These are phyloP conservation scores for Copromyces sp. DNA, from an alignment of 495 filamentous ascomycete species.

Conservation along the genomic window DNA sequence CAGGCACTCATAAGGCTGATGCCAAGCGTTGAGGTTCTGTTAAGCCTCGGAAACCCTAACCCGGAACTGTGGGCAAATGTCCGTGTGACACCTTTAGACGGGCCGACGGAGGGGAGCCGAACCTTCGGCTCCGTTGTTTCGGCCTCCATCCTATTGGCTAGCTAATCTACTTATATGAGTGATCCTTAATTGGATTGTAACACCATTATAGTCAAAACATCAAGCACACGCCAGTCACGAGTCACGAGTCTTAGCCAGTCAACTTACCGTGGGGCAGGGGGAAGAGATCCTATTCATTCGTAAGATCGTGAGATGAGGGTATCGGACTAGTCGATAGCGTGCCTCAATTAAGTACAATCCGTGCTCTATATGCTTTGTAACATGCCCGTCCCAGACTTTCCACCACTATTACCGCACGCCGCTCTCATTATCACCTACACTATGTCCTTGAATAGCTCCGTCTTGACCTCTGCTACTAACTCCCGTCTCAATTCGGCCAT, in stretches of 20 bases:
- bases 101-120: too few relatives aligned
- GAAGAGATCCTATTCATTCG: neutral
- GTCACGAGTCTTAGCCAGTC: neutral
- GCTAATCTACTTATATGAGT: too few relatives aligned
- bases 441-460: constrained; percentile 3
- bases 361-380: neutral
- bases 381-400: neutral
- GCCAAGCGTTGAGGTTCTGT: too few relatives aligned
- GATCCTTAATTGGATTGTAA: too few relatives aligned
- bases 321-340: neutral
- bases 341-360: neutral
- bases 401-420: neutral
- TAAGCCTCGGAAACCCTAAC: too few relatives aligned
- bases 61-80: too few relatives aligned
- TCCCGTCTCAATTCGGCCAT: neutral
- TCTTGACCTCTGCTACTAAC: constrained; percentile 1
- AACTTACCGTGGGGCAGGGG: neutral
- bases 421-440: constrained; percentile 6
- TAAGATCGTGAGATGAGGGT: neutral
- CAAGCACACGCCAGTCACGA: neutral
- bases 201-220: neutral
- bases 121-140: too few relatives aligned
- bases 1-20: too few relatives aligned
- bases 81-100: too few relatives aligned
- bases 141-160: too few relatives aligned